These are phyloP conservation scores for Gilbertella persicaria DNA, from an alignment of 371 early-diverging fungal species.

Conservation along the genomic window DNA sequence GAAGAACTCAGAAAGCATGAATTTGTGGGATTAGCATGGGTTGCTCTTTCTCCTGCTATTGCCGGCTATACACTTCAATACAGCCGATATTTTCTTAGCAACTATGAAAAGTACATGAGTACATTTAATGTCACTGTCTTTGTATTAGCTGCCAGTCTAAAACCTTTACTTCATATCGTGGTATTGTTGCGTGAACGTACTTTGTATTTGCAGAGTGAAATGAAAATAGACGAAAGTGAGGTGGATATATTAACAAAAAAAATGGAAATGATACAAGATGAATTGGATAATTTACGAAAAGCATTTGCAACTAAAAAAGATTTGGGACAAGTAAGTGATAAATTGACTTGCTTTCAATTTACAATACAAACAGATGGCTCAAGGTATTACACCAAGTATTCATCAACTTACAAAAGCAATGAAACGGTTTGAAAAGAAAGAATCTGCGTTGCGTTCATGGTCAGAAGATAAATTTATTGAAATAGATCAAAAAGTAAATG, in stretches of 20 bases:
- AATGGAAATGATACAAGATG: too few species aligned
- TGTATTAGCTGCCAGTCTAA: slow-evolving; percentile 59
- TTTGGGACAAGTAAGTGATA: slow-evolving; percentile 46
- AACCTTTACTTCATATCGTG: slow-evolving; percentile 54
- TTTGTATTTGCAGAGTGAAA: slow-evolving; percentile 53
- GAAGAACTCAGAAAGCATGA: slow-evolving; percentile 58
- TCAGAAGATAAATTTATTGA: slow-evolving; percentile 57
- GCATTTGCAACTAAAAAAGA: slow-evolving; percentile 70
- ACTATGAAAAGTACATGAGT: slow-evolving; percentile 58
- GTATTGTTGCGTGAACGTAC: slow-evolving; percentile 55
- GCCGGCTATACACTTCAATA: slow-evolving; percentile 64
- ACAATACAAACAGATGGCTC: slow-evolving; percentile 29
- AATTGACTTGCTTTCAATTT: slow-evolving; percentile 5
- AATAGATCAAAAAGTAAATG: slow-evolving; percentile 58
- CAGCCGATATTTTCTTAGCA: slow-evolving; percentile 55
- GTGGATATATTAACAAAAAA: slow-evolving; percentile 47
- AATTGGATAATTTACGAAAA: too few species aligned
- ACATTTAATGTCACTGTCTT: slow-evolving; percentile 63
- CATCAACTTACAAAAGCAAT: slow-evolving; percentile 58
- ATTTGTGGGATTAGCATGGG: slow-evolving; percentile 52
- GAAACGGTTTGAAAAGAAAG: slow-evolving; percentile 63
- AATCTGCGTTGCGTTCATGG: slow-evolving; percentile 52
- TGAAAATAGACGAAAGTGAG: slow-evolving; percentile 46
- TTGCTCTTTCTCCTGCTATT: slow-evolving; percentile 58
- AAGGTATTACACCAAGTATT: slow-evolving; percentile 36